phyloP scores from a whole-genome alignment of 768 basidiomycete species.

The Tubosaeta brunneosetosa region DNA sequence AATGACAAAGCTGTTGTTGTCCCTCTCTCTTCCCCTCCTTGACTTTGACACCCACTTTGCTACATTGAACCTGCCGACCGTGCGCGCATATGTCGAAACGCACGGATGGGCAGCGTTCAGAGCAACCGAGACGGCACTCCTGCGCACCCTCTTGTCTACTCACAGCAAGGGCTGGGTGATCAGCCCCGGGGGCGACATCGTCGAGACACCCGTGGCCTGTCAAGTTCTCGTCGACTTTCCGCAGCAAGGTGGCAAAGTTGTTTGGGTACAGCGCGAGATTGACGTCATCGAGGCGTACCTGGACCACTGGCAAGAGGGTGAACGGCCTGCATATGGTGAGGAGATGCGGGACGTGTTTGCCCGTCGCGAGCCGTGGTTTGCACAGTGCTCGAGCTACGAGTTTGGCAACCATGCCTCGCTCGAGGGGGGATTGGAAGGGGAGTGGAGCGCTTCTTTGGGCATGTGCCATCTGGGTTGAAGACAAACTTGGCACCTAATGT shows the following conservation, averaged over 20 bases:
- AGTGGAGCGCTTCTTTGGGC: conserved; percentile 80
- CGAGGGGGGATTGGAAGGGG: conserved; percentile 37
- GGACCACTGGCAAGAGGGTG: conserved; percentile 56
- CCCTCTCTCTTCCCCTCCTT: conserved; percentile 68
- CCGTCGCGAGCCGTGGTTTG: conserved; percentile 83
- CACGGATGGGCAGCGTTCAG: conserved; percentile 92
- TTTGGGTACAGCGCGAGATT: conserved; percentile 77
- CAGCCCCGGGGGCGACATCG: conserved; percentile 91
- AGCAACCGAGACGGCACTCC: conserved; percentile 62
- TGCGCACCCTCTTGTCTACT: conserved; percentile 60
- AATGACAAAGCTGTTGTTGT: too few species aligned
- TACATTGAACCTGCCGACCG: conserved; percentile 51
- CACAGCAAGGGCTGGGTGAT: conserved; percentile 64
- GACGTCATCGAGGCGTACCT: conserved; percentile 82
- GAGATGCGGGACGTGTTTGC: conserved; percentile 77
- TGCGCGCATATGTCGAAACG: conserved; percentile 74
- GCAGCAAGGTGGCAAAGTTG: conserved; percentile 59
- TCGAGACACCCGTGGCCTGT: conserved; percentile 77
- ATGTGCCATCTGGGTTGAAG: conserved; percentile 69
- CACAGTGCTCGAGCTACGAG: conserved; percentile 74
- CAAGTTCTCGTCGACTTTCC: conserved; percentile 66
- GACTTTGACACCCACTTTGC: conserved; percentile 86
- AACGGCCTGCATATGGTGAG: conserved; percentile 87
- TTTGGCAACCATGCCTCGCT: conserved; percentile 70
- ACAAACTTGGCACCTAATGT: conserved; percentile 62